Base-by-base conservation (phyloP, 2,329 filamentous ascomycete genomes). In the Cladophialophora yegresii region DNA sequence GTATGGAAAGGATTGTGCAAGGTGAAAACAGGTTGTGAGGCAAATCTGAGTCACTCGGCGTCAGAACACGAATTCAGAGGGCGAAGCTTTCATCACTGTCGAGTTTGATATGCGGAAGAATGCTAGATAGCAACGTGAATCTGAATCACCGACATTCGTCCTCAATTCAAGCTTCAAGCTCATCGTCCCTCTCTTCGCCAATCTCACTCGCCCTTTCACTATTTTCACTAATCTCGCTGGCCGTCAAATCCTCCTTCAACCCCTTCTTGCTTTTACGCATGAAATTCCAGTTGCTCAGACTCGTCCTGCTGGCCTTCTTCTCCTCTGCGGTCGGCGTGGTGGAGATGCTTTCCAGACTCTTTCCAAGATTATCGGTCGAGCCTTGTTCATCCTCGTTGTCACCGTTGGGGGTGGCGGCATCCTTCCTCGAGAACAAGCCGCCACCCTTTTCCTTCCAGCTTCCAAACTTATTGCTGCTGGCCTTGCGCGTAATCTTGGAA, bases 401-500 rank as follows among this genome's bases (percentile, higher is more conserved):
- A 33, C 75, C 78, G 26, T 71, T 67, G 5, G 73, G 71, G 20
- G 75, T 73, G 20, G 78, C 71, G 54, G 80, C 78, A 33, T 75
- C 77, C 69, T 79, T 80, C 69, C 79, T 80, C 50, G 76, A 80
- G 66, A 82, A 82, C 6, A 82, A 68, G 49, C 68, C 59, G 32
- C 57, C 28, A 10, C 76, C 76, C 45, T 80, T 78, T 61, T 82
- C 80, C 70, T 82, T 82, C 81, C 81, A 83, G 13, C 79, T 79
- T 55, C 77, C 75, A 64, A 80, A 81, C 70, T 82, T 82, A 65
- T 81, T 83, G 73, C 79, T 78, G 10, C 79, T 81, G 56, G 80
- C 77, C 67, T 82, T 83, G 58, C 81, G 78, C 7, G 80, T 82
- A 61, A 83, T 79, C 67, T 81, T 82, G 62, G 80, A 80, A 64